Base-by-base conservation (phyloP, 345 rosid genomes). In the Acer saccharum region DNA sequence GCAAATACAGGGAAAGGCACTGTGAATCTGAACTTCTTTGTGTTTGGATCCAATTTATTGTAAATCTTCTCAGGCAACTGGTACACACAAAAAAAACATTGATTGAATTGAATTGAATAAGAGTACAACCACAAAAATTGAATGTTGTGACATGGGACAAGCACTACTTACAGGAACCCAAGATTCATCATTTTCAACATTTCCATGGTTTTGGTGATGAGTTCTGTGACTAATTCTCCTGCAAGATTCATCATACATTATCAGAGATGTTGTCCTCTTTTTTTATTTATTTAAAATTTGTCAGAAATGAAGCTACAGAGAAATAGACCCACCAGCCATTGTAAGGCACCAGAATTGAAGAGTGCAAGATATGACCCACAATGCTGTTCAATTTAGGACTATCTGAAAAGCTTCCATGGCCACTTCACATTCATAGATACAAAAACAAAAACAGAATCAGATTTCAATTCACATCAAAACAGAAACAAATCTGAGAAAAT, bases 201-300 rank as follows among this genome's bases (percentile, higher is more conserved):
- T 87, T 76, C 97, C 95, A 84, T 93, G 97, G 86, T 93, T 93
- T 71, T 93, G 95, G 78, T 93, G 97, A 71, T 93, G 97, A 65
- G 92, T 93, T 82, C 91, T 88, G 80, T 93, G 97, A 82, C 97
- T 93, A 64, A 93, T 93, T 87, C 95, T 89, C 97, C 97, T 93
- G 85, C 71, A 72, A 64, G 17, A 68, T 10, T 21, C 20, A 68
- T 21, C 20, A 68, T 57, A 18, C 29, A 18, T 60, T 20, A 21
- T 20, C 1, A 20, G 64, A 60, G 25, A 60, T 54, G 16, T 54
- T 50, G 55, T 50, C 18, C 3, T 0, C 4, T 52, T 52, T 16
- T 32, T 32, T 32, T 32, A 32, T 1, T 32, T 25, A 25, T 27
- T 27, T 27, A 27, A 27, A 27, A 27, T 1, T 27, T 27, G 29